Conservation (phyloP, 2,329 filamentous ascomycete species). For the Exophiala mesophila region DNA sequence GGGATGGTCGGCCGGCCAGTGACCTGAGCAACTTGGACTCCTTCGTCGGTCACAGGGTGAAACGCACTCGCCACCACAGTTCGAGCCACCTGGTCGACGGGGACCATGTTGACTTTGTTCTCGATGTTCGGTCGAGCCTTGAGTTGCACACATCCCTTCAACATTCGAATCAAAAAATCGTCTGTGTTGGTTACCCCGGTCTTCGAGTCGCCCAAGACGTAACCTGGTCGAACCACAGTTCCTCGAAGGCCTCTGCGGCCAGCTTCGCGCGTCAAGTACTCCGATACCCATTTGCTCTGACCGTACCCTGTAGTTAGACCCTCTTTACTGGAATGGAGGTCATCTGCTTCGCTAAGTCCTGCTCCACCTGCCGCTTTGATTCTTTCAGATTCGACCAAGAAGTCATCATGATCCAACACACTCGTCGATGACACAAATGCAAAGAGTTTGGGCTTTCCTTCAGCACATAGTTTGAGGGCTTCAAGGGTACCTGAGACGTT, state of each 20-base stretch:
- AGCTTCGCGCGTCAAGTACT: conserved; percentile 70
- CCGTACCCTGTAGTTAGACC: conserved; percentile 85
- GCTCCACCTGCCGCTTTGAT: conserved; percentile 56
- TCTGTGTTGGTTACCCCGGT: conserved; percentile 74
- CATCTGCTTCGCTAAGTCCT: conserved; percentile 69
- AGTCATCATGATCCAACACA: conserved; percentile 77
- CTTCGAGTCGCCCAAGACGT: conserved; percentile 69
- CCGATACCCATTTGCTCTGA: conserved; percentile 80
- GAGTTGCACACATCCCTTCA: conserved; percentile 84
- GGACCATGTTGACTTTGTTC: conserved; percentile 87
- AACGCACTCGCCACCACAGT: conserved; percentile 71
- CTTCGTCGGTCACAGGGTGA: conserved; percentile 47
- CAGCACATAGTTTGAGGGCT: conserved; percentile 67
- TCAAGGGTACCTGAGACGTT: conserved; percentile 83
- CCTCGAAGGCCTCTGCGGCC: conserved; percentile 70
- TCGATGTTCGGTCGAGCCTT: conserved; percentile 65
- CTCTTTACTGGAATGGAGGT: conserved; percentile 68
- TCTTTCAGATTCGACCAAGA: conserved; percentile 65
- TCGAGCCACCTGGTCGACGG: conserved; percentile 76
- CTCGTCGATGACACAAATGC: conserved; percentile 79
- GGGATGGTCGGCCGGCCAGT: conserved; percentile 73
- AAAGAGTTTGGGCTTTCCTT: conserved; percentile 72
- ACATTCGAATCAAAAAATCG: conserved; percentile 81
- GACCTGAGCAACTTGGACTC: conserved; percentile 65
- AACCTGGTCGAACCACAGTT: conserved; percentile 75